Percentiles rank a stretch among this genome's conserved stretches.
These are phyloP conservation scores for Aspergillus tanneri DNA, from an alignment of 2,329 filamentous ascomycete species.

Conservation along the genomic window DNA sequence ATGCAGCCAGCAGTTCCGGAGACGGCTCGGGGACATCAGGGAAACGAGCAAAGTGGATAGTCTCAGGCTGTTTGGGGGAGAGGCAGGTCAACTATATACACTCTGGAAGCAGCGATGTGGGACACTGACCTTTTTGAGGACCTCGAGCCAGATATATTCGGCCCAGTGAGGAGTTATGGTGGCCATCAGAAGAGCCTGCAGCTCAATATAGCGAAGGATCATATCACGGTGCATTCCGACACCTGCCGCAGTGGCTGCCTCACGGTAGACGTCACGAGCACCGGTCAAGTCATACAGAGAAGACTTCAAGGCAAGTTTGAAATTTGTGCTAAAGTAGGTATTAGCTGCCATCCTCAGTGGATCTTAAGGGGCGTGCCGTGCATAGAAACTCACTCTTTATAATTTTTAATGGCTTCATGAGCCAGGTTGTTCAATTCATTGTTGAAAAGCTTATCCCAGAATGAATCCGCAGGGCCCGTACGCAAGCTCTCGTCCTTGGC, in stretches of 20 bases:
- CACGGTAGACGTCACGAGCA: conserved; percentile 86
- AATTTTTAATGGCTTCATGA: conserved; percentile 74
- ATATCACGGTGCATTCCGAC: conserved; percentile 85
- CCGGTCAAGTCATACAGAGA: conserved; percentile 88
- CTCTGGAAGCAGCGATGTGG: too few species aligned
- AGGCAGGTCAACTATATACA: too few species aligned
- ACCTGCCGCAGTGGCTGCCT: conserved; percentile 71
- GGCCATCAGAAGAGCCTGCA: conserved; percentile 78
- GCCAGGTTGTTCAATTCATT: conserved; percentile 89
- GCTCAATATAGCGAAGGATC: conserved; percentile 75
- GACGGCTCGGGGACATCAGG: conserved; percentile 67
- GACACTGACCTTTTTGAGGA: conserved; percentile 64
- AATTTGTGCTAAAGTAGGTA: conserved; percentile 59
- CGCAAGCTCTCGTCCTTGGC: conserved; percentile 72
- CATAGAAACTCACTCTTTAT: conserved; percentile 58
- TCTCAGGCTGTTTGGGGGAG: conserved; percentile 51
- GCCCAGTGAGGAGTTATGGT: conserved; percentile 91
- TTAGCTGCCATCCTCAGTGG: conserved; percentile 15
- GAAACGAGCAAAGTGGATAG: conserved; percentile 77
- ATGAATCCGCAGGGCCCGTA: conserved; percentile 69
- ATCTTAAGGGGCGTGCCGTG: not conserved
- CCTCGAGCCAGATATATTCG: conserved; percentile 90
- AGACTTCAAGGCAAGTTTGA: conserved; percentile 82
- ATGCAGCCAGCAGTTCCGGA: conserved; percentile 69
- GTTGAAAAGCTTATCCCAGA: conserved; percentile 86